phyloP scores from a whole-genome alignment of 1,284 basidiomycete species.

The Hemileia vastatrix region DNA sequence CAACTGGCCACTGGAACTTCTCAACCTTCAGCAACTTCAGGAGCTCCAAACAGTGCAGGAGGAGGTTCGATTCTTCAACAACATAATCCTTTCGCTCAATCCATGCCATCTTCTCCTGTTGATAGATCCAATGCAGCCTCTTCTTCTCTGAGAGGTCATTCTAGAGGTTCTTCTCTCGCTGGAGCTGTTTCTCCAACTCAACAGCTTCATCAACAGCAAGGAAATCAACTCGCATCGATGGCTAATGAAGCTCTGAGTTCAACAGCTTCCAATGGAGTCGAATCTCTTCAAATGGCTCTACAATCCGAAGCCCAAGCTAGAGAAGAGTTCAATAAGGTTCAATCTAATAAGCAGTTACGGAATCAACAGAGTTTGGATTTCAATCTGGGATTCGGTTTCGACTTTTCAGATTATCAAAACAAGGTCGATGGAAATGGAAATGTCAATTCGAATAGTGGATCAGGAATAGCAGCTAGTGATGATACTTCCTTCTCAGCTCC shows the following conservation, averaged over 20 bases:
- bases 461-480: neutral
- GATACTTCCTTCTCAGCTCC: neutral
- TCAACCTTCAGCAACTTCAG: neutral
- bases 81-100: neutral
- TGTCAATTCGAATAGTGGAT: too few species aligned
- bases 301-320: neutral
- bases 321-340: neutral
- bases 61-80: neutral
- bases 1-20: neutral
- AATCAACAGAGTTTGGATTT: neutral
- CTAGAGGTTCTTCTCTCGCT: neutral
- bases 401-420: too few species aligned
- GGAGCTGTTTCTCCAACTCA: neutral
- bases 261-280: neutral
- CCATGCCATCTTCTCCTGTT: neutral
- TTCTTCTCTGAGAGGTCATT: neutral
- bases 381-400: neutral
- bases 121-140: neutral
- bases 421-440: too few species aligned
- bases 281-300: neutral
- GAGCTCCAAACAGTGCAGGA: neutral
- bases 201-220: neutral
- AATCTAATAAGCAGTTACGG: conserved; percentile 5
- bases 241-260: neutral
- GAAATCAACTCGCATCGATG: neutral